These are phyloP conservation scores for Auricularia sp. DNA, from an alignment of 768 basidiomycete genomes.

Conservation along the genomic window DNA sequence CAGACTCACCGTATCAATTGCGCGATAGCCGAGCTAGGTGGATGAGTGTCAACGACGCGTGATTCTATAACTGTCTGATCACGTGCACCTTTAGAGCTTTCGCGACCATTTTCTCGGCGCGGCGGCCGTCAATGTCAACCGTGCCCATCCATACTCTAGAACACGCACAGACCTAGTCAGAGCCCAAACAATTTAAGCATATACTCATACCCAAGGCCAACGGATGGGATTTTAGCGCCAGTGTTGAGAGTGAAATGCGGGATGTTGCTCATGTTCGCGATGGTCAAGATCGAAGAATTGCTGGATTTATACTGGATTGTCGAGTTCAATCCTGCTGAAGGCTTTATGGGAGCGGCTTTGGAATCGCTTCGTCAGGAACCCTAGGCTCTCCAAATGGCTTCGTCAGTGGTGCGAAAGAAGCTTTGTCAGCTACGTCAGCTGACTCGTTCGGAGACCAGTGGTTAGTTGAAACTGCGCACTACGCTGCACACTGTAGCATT, in stretches of 20 bases:
- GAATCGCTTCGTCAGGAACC: too few relatives aligned
- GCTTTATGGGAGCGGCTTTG: too few relatives aligned
- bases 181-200: background rate
- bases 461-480: too few relatives aligned
- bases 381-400: too few relatives aligned
- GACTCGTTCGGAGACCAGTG: background rate
- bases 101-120: slow-evolving; percentile 6
- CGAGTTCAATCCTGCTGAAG: too few relatives aligned
- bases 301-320: too few relatives aligned
- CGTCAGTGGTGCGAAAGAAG: too few relatives aligned
- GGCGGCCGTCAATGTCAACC: slow-evolving; percentile 2
- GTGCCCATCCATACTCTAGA: slow-evolving; percentile 11
- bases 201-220: slow-evolving; percentile 6
- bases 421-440: too few relatives aligned
- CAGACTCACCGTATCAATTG: slow-evolving; percentile 27
- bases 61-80: too few relatives aligned
- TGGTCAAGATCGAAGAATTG: too few relatives aligned
- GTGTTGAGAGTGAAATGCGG: slow-evolving; percentile 8
- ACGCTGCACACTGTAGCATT: too few relatives aligned
- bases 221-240: slow-evolving; percentile 6
- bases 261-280: background rate
- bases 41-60: background rate
- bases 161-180: too few relatives aligned
- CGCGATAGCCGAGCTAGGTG: slow-evolving; percentile 33
- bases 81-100: slow-evolving; percentile 8